phyloP scores from a whole-genome alignment of 139 green algal species.

The Chlorella ohadii region DNA sequence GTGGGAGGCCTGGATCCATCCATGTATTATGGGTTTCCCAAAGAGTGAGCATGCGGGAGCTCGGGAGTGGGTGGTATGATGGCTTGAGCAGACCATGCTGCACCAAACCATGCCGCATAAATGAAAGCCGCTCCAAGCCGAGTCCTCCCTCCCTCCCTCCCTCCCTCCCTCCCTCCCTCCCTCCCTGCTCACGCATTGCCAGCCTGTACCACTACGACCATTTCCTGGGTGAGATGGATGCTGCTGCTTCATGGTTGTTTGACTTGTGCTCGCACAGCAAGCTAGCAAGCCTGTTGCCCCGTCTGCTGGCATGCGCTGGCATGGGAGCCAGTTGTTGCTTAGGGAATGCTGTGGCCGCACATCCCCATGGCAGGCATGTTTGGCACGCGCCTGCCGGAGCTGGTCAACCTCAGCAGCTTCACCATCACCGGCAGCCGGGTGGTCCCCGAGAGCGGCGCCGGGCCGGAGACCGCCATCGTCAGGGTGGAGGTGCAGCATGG shows the following conservation, averaged over 20 bases:
- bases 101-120: no score
- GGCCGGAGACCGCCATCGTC: background rate
- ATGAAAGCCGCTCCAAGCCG: no score
- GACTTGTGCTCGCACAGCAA: no score
- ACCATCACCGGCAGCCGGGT: constrained; percentile 9
- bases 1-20: constrained; percentile 76
- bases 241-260: no score
- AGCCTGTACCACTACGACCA: constrained; percentile 82
- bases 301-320: no score
- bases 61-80: no score
- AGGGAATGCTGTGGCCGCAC: no score
- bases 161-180: background rate
- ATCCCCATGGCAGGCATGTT: constrained; percentile 39
- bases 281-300: no score
- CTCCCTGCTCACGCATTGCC: no score
- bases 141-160: no score
- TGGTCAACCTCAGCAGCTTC: constrained; percentile 47
- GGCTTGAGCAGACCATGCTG: no score
- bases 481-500: constrained; percentile 18
- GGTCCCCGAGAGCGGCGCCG: background rate
- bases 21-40: constrained; percentile 54
- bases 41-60: constrained; percentile 47
- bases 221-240: constrained; percentile 43
- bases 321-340: no score
- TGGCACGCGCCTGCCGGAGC: constrained; percentile 44